These are phyloP conservation scores for Vigna nakashimae DNA, from an alignment of 306 rosid genomes.

Conservation along the genomic window DNA sequence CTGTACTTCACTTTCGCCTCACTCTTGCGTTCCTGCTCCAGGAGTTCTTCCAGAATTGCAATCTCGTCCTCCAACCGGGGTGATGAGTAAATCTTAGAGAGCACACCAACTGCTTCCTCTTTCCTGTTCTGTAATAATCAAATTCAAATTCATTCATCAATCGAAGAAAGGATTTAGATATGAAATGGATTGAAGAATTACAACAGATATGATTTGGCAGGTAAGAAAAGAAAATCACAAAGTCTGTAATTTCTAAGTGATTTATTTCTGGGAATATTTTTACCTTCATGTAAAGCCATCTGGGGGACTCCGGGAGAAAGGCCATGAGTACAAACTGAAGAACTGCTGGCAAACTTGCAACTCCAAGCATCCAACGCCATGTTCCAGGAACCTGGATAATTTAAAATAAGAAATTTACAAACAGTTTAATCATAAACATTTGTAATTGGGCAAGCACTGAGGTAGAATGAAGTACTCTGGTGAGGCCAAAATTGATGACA, in stretches of 20 bases:
- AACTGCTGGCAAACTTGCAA: conserved; percentile 69
- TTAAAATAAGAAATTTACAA: too few relatives aligned
- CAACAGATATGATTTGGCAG: too few relatives aligned
- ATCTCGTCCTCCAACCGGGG: conserved; percentile 70
- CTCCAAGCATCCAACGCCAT: conserved; percentile 98
- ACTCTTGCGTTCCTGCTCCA: conserved; percentile 56
- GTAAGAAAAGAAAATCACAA: too few relatives aligned
- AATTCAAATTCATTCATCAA: too few relatives aligned
- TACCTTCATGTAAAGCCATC: conserved; percentile 80
- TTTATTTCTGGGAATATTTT: too few relatives aligned
- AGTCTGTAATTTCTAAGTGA: too few relatives aligned
- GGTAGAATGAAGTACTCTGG: conserved; percentile 52
- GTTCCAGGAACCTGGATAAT: conserved; percentile 76
- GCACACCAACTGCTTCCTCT: conserved; percentile 61
- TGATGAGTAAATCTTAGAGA: conserved; percentile 63
- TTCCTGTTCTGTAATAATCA: conserved; percentile 49
- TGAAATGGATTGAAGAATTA: too few relatives aligned
- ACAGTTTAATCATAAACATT: too few relatives aligned
- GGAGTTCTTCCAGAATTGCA: conserved; percentile 50
- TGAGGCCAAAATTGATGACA: conserved; percentile 68
- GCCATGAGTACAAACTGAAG: conserved; percentile 66
- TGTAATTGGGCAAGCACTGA: too few relatives aligned
- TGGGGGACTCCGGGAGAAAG: conserved; percentile 78
- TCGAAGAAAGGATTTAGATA: too few relatives aligned
- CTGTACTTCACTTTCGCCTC: conserved; percentile 47